Percentiles rank a stretch among this genome's conserved stretches.
Evolutionary conservation across 495 filamentous ascomycete species (phyloP).

Genomic region (Lophium mytilinum): DNA sequence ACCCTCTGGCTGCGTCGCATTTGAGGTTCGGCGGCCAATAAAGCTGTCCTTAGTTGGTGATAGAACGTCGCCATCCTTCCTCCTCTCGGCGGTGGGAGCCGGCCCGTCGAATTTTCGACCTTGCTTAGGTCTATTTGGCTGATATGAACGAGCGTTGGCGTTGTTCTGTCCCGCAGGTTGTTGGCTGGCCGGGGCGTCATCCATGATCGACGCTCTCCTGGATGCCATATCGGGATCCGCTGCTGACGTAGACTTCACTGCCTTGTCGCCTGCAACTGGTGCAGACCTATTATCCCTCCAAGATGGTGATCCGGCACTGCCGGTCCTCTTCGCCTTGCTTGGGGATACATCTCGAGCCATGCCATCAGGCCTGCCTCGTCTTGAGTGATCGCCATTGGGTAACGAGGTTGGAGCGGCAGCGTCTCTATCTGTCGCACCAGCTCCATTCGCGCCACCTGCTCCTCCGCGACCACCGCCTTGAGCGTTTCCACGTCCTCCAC

Average conservation of each 20-base stretch:
- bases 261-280: constrained; percentile 28
- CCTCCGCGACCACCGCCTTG: constrained; percentile 52
- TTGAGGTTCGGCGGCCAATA: constrained; percentile 28
- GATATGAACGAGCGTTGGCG: constrained; percentile 16
- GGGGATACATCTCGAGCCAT: constrained; percentile 27
- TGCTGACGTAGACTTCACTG: constrained; percentile 32
- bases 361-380: constrained; percentile 26
- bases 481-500: constrained; percentile 47
- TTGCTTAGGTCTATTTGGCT: constrained; percentile 6
- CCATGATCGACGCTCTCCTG: constrained; percentile 4
- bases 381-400: constrained; percentile 23
- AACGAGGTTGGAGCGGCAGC: background rate
- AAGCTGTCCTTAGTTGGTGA: constrained; percentile 18
- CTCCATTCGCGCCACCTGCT: constrained; percentile 39
- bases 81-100: constrained; percentile 31
- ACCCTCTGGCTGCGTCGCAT: constrained; percentile 29
- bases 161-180: constrained; percentile 7
- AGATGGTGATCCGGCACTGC: constrained; percentile 34
- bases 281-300: constrained; percentile 14
- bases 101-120: constrained; percentile 8
- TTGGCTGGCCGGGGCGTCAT: constrained; percentile 4
- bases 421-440: constrained; percentile 17
- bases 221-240: constrained; percentile 9
- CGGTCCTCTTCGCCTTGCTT: constrained; percentile 36
- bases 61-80: constrained; percentile 23